Base-by-base conservation (phyloP, 2,329 filamentous ascomycete genomes). In the Colletotrichum liriopes region DNA sequence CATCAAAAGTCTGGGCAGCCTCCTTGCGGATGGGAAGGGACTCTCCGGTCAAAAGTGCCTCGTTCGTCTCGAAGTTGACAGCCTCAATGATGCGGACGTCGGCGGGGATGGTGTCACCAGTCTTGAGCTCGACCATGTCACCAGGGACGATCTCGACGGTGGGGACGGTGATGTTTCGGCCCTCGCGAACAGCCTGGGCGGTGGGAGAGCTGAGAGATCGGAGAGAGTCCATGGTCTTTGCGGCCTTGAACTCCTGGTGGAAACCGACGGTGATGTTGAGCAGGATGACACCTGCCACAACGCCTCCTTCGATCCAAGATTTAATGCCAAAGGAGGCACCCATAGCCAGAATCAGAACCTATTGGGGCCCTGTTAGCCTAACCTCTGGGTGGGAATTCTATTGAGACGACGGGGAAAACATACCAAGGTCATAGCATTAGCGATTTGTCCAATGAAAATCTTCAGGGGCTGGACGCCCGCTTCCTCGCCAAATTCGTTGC, bases 361-460 rank as follows among this genome's bases (percentile, higher is more conserved):
- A 51, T n/a, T n/a, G 12, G n/a, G 18, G 7, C 11, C n/a, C 9
- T 9, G 26, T 74, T 35, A 74, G 71, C n/a, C 0, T 7, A 5
- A 2, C 3, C 18, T 37, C 23, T 32, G 3, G 7, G 7, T 11
- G 23, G n/a, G 5, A 16, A 3, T 12, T 29, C 26, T 9, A 26
- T 52, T 29, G 26, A 29, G 41, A 12, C 12, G 41, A 66, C 37
- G 18, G 54, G 18, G 4, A 23, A 47, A 29, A 74, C 79, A 77
- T 77, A 91, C 91, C 80, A 93, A 79, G 75, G 89, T 93, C 88
- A 93, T 89, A 18, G 91, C 91, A 80, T 93, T 93, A 71, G 90
- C 90, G 65, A 93, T 84, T 77, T 93, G 91, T 41, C 87, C 85
- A 60, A 93, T 83, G 29, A 93, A 81, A 72, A 93, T 93, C 77